Base-by-base conservation (phyloP, 306 rosid genomes). In the Argentina anserina region DNA sequence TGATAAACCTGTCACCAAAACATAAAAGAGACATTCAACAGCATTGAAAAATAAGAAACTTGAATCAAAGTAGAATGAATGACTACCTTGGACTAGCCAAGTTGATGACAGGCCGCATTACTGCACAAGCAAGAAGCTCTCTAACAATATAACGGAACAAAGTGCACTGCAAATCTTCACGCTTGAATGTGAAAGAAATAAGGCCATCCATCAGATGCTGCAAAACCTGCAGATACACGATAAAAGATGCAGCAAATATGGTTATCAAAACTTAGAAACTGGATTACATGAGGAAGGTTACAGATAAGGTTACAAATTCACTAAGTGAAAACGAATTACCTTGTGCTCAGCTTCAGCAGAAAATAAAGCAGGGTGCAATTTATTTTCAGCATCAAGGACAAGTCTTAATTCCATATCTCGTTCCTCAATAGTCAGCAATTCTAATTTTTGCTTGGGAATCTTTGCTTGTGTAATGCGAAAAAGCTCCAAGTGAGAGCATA, bases 41-140 rank as follows among this genome's bases (percentile, higher is more conserved):
- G 76, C 60, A 73, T 63, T 58, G 70, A 69, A 56, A 64, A 40
- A 65, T 47, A 52, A 34, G 6, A 75, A 21, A 70, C 65, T 77
- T n/a, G 60, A 73, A 73, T 59, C 70, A 74, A 78, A 75, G 29
- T 25, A 62, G 45, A 75, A 67, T 26, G 45, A 71, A 72, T 14
- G 45, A 63, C 68, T 76, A 92, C 99, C 96, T 87, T 68, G 99
- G 99, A 86, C 76, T 91, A 47, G 97, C 99, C 33, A 95, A 81
- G 65, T 95, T 91, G 53, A 95, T 63, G 74, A 95, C 86, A 56
- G 99, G 97, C 61, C 99, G 87, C 80, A 95, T 86, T 69, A 91
- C 97, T 78, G 97, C 89, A 90, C 96, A 88, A 76, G 99, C 92
- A 75, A 95, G 92, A 83, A 95, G 97, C 87, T 95, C 97, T 87